A percentile compares a stretch with the other conserved stretches of the same genome.
phyloP scores from a whole-genome alignment of 1,139 yeast genomes.

The Yamadazyma dendronema region DNA sequence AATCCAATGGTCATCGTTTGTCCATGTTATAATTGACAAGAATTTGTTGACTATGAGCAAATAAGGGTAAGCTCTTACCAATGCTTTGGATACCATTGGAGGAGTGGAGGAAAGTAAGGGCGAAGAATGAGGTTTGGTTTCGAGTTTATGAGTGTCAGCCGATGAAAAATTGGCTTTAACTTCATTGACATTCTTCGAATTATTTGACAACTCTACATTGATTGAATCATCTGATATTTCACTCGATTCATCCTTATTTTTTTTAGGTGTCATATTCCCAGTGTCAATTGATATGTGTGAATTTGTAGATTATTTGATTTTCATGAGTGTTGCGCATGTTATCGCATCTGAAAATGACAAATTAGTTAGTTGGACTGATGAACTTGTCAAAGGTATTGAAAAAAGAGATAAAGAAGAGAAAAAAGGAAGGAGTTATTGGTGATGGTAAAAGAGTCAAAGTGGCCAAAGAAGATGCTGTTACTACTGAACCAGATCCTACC shows the following conservation, averaged over 20 bases:
- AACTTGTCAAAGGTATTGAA: conserved; percentile 5
- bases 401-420: conserved; percentile 10
- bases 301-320: neutral
- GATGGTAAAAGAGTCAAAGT: too few species aligned
- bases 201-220: too few species aligned
- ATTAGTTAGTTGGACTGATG: conserved; percentile 6
- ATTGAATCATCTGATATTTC: neutral
- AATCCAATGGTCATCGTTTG: conserved; percentile 80
- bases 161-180: conserved; percentile 14
- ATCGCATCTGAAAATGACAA: conserved; percentile 8
- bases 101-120: conserved; percentile 82
- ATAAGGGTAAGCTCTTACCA: conserved; percentile 81
- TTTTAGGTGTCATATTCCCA: conserved; percentile 3
- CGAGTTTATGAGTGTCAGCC: conserved; percentile 4
- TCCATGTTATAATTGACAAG: conserved; percentile 83
- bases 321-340: neutral
- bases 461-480: too few species aligned
- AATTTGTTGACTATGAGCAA: conserved; percentile 67
- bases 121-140: conserved; percentile 47
- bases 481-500: too few species aligned
- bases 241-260: conserved; percentile 1
- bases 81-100: conserved; percentile 81
- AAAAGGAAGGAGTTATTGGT: neutral
- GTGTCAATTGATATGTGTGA: neutral
- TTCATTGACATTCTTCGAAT: conserved; percentile 1